A percentile compares a stretch with the other conserved stretches of the same genome.
These are phyloP conservation scores for Cladophialophora psammophila DNA, from an alignment of 2,329 filamentous ascomycete genomes.

Conservation along the genomic window DNA sequence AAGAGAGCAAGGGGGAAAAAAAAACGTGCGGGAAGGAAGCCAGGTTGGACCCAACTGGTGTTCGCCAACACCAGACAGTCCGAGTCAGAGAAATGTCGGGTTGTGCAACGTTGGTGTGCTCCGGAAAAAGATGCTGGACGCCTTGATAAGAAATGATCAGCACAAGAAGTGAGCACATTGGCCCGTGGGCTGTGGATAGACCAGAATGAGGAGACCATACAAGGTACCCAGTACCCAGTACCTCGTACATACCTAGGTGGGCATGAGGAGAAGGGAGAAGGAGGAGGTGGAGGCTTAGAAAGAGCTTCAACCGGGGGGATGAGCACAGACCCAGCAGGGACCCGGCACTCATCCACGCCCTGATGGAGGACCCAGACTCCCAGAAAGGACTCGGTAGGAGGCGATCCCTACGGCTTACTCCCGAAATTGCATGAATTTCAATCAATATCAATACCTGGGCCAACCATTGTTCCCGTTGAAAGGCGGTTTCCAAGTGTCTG, in stretches of 20 bases:
- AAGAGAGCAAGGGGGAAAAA: background rate
- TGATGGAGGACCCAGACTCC: background rate
- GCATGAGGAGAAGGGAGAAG: background rate
- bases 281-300: background rate
- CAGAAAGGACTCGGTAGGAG: background rate
- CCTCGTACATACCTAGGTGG: background rate
- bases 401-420: slow-evolving; percentile 1
- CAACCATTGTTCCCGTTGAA: background rate
- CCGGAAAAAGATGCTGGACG: too few relatives aligned
- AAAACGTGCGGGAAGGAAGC: slow-evolving; percentile 4
- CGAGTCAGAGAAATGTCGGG: background rate
- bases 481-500: background rate
- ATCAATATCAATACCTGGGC: background rate
- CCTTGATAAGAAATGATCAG: slow-evolving; percentile 6
- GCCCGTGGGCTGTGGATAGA: too few relatives aligned
- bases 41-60: background rate
- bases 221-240: too few relatives aligned
- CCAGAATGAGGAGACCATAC: too few relatives aligned
- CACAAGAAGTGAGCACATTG: background rate
- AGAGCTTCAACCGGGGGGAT: background rate
- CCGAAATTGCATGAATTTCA: background rate
- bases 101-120: too few relatives aligned
- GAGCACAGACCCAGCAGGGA: background rate
- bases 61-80: background rate
- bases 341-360: too few relatives aligned